Evolutionary conservation across 805 yeast genomes (phyloP), one percentile per base, ranked within the genome.

Genomic region (Millerago galiae): DNA sequence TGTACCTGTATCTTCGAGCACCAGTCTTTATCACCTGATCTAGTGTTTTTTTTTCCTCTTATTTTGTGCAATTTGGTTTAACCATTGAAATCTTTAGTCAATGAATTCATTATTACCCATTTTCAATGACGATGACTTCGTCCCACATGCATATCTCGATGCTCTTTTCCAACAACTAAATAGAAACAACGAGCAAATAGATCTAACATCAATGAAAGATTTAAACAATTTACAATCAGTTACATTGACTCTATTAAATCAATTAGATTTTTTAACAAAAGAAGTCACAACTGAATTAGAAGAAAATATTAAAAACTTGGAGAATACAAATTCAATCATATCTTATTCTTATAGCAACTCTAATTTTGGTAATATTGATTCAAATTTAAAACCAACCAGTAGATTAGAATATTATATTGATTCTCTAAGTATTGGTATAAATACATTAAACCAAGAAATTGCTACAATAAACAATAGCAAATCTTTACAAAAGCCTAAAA

Each of bases 121-220:
- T 79, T 83, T 83, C 64, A 79, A 81, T 47, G 86, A 82, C 48
- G 75, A 72, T 16, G 76, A 74, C 21, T 83, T 82, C 54, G 76
- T 73, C 14, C 83, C 88, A 1, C 74, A 76, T 42, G 76, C 75
- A 33, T 83, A 74, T 52, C 70, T 83, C 15, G 86, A 83, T 55
- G 79, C 83, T 3, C 61, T 83, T 13, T 70, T 78, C 46, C 51
- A 33, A 28, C 40, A 31, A 21, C 65, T 17, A 18, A 30, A 47
- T 16, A 44, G 47, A 4, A 26, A 32, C 4, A 28, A 25, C 12
- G 34, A 37, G 5, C 43, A 41, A 3, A 35, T 17, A 27, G 42
- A 34, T 40, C 31, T 38, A 25, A 38, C 45, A 32, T 51, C 63
- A 14, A 38, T 52, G 4, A 65, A 67, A 44, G 60, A 70, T 16